Evolutionary conservation across 2,329 filamentous ascomycete genomes (phyloP).

Genomic region (Ceratocystis papillata): DNA sequence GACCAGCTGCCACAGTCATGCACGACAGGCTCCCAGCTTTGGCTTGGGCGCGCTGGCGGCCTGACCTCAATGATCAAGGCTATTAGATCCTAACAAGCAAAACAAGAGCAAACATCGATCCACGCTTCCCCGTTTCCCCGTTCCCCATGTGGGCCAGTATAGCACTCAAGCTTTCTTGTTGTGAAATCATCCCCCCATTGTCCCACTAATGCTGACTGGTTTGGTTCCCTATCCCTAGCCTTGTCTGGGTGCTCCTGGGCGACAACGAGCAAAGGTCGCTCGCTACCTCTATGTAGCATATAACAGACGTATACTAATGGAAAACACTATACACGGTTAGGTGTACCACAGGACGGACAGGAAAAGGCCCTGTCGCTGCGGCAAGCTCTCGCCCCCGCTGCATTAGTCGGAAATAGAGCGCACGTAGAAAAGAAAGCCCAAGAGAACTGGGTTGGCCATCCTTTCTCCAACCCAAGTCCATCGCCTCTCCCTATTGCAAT

Average conservation of each 20-base stretch:
- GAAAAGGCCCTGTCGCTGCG: neutral
- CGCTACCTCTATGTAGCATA: neutral
- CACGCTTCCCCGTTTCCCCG: neutral
- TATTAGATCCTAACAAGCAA: neutral
- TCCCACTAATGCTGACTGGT: neutral
- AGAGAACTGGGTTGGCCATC: neutral
- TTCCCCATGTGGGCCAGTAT: neutral
- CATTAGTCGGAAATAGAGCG: slow-evolving; percentile 2
- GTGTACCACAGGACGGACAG: no score
- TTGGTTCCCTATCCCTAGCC: neutral
- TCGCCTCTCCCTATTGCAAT: neutral
- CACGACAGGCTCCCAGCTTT: neutral
- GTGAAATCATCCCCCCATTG: neutral
- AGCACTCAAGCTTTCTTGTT: neutral
- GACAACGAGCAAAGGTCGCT: neutral
- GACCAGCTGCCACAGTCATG: neutral
- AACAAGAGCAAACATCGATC: neutral
- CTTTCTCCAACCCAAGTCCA: neutral
- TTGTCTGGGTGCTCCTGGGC: neutral
- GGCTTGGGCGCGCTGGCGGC: slow-evolving; percentile 1
- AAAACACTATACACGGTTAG: neutral
- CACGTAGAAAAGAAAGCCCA: slow-evolving; percentile 3
- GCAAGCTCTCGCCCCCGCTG: neutral
- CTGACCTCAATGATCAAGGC: neutral
- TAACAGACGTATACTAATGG: neutral